Evolutionary conservation across 1,284 basidiomycete species (phyloP).

Genomic region (Taiwanofungus camphoratus): DNA sequence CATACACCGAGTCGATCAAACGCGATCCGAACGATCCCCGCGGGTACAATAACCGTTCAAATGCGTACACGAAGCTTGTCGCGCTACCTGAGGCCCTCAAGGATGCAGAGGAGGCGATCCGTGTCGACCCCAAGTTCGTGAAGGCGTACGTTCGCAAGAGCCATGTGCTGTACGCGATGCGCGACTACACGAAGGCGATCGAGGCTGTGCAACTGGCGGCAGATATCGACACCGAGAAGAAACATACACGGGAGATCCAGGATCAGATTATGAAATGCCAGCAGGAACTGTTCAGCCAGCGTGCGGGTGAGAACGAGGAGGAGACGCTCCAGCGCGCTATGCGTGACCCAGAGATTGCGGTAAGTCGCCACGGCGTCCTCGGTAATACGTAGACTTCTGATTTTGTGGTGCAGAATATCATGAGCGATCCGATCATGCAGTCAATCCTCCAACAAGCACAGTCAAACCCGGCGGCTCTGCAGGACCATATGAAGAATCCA

Average conservation of each 20-base stretch:
- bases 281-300: slow-evolving; percentile 75
- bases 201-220: slow-evolving; percentile 74
- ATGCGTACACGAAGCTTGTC: slow-evolving; percentile 92
- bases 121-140: slow-evolving; percentile 85
- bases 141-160: slow-evolving; percentile 97
- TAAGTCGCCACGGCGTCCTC: slow-evolving; percentile 35
- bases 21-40: slow-evolving; percentile 86
- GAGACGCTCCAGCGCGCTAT: slow-evolving; percentile 91
- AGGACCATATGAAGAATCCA: slow-evolving; percentile 98
- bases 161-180: slow-evolving; percentile 85
- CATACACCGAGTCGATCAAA: slow-evolving; percentile 96
- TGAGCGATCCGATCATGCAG: slow-evolving; percentile 88
- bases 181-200: slow-evolving; percentile 85
- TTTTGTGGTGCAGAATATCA: slow-evolving; percentile 52
- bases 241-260: slow-evolving; percentile 79
- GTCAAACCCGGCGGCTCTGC: slow-evolving; percentile 80
- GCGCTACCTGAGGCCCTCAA: slow-evolving; percentile 96
- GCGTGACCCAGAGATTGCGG: slow-evolving; percentile 94
- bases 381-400: neutral
- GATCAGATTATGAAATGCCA: slow-evolving; percentile 78
- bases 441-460: slow-evolving; percentile 96
- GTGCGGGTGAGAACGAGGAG: slow-evolving; percentile 88
- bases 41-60: slow-evolving; percentile 96
- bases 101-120: slow-evolving; percentile 92
- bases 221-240: slow-evolving; percentile 70